These are phyloP conservation scores for Sparassis latifolia DNA, from an alignment of 1,284 basidiomycete species.

Conservation along the genomic window DNA sequence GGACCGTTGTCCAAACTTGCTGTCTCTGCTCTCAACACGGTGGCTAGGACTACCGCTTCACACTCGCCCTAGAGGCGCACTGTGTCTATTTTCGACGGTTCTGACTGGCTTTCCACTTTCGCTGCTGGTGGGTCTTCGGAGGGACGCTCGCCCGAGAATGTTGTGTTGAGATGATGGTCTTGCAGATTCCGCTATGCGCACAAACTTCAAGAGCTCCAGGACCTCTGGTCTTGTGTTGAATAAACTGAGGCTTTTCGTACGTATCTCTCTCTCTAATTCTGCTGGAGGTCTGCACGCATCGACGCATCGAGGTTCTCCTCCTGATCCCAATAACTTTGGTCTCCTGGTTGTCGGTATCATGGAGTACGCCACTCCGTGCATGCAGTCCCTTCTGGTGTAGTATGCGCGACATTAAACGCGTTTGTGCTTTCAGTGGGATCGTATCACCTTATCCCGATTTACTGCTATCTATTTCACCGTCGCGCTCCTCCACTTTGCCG, in stretches of 20 bases:
- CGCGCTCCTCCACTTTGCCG: constrained; percentile 56
- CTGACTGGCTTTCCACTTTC: not conserved
- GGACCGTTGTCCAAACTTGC: constrained; percentile 34
- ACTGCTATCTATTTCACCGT: constrained; percentile 62
- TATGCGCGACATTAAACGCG: too few relatives aligned
- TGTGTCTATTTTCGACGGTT: constrained; percentile 3
- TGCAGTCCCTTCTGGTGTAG: too few relatives aligned
- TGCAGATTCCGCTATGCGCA: constrained; percentile 12
- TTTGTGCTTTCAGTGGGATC: constrained; percentile 49
- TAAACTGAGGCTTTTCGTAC: constrained; percentile 48
- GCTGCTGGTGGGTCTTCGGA: too few relatives aligned
- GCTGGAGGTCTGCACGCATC: too few relatives aligned
- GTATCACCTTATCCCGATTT: constrained; percentile 61
- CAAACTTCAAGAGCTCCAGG: constrained; percentile 7
- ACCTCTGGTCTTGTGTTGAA: constrained; percentile 32
- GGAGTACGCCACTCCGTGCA: too few relatives aligned
- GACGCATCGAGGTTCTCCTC: too few relatives aligned
- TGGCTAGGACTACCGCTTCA: constrained; percentile 23
- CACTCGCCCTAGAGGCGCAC: constrained; percentile 42
- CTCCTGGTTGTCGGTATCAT: too few relatives aligned
- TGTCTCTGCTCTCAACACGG: constrained; percentile 15
- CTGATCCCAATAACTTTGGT: too few relatives aligned
- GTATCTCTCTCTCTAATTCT: constrained; percentile 13
- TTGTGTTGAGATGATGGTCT: not conserved
- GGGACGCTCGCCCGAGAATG: too few relatives aligned